These are phyloP conservation scores for Peterozyma toletana DNA, from an alignment of 805 yeast species.

Conservation along the genomic window DNA sequence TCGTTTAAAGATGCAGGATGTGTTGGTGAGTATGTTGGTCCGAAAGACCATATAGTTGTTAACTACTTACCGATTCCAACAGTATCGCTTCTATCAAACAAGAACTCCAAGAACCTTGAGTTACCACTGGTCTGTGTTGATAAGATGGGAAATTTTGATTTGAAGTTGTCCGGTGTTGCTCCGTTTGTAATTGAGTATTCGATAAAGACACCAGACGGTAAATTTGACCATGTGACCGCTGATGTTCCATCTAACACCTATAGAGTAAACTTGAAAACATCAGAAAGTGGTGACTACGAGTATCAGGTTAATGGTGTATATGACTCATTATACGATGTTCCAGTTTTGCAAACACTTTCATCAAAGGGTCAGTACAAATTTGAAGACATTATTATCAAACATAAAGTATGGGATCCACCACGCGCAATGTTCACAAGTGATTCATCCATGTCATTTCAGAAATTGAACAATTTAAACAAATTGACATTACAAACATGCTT, in stretches of 20 bases:
- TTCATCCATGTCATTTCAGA: neutral
- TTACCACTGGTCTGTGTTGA: conserved; percentile 17
- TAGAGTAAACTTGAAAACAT: conserved; percentile 31
- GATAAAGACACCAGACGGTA: conserved; percentile 52
- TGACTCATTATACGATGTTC: conserved; percentile 54
- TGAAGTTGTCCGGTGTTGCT: conserved; percentile 49
- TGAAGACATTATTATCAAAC: conserved; percentile 32
- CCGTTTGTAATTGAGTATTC: conserved; percentile 67
- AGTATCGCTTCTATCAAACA: conserved; percentile 10
- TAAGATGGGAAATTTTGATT: conserved; percentile 14
- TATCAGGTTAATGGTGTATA: conserved; percentile 55
- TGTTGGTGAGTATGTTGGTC: conserved; percentile 26
- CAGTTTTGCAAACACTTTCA: conserved; percentile 23
- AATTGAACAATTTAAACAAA: neutral
- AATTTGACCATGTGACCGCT: conserved; percentile 23
- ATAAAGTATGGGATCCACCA: conserved; percentile 60
- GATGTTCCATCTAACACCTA: conserved; percentile 39
- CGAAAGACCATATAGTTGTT: conserved; percentile 15
- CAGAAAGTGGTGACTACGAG: conserved; percentile 49
- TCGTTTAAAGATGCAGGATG: conserved; percentile 37
- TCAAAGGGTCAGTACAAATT: conserved; percentile 15
- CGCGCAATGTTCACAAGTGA: conserved; percentile 24
- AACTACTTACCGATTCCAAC: conserved; percentile 22
- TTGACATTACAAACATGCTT: conserved; percentile 20
- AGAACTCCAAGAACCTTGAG: conserved; percentile 2